phyloP scores from a whole-genome alignment of 169 alveolate species.

The Cyclospora cayetanensis region DNA sequence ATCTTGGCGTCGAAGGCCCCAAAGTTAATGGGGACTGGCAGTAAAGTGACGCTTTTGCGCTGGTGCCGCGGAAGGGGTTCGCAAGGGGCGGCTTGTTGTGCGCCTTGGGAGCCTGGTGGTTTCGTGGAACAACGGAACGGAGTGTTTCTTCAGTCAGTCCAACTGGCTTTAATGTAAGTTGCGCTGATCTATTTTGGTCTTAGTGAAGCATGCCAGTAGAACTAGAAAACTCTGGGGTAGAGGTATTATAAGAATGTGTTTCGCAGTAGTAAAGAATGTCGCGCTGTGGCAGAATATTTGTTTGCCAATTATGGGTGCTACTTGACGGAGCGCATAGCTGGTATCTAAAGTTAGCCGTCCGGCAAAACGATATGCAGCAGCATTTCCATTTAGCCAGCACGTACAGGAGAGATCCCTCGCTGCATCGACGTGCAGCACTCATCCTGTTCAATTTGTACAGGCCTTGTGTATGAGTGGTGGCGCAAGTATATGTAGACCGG shows the following conservation, averaged over 20 bases:
- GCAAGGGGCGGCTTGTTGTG: background rate
- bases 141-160: background rate
- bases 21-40: conserved; percentile 56
- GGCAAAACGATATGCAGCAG: too few species aligned
- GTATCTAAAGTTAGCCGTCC: too few species aligned
- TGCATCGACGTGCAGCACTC: too few species aligned
- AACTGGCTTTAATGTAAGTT: too few species aligned
- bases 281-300: too few species aligned
- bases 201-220: background rate
- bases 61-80: conserved; percentile 23
- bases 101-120: conserved; percentile 28
- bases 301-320: background rate
- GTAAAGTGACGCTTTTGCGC: conserved; percentile 32
- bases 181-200: too few species aligned
- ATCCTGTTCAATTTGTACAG: too few species aligned
- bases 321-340: background rate
- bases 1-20: conserved; percentile 63
- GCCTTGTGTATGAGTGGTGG: too few species aligned
- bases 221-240: background rate
- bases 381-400: too few species aligned
- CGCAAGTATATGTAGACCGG: too few species aligned
- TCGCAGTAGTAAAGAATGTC: too few species aligned
- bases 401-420: too few species aligned
- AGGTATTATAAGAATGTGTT: background rate
- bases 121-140: conserved; percentile 36